phyloP scores from a whole-genome alignment of 768 basidiomycete species.

The Kwoniella botswanensis region DNA sequence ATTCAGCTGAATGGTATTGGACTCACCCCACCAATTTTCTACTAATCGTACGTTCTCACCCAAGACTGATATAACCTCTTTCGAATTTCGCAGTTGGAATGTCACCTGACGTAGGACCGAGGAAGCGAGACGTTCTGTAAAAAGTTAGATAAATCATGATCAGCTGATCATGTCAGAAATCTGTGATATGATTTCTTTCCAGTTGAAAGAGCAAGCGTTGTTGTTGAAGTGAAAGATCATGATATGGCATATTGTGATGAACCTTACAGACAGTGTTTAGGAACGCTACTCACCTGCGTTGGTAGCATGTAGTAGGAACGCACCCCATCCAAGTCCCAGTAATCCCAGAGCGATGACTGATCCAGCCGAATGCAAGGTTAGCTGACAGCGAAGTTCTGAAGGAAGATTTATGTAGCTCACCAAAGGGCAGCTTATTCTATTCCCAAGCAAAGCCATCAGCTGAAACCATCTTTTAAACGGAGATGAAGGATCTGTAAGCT shows the following conservation, averaged over 20 bases:
- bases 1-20: neutral
- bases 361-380: neutral
- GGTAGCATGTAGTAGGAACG: constrained; percentile 46
- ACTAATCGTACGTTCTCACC: constrained; percentile 48
- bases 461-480: neutral
- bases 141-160: neutral
- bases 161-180: neutral
- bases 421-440: constrained; percentile 38
- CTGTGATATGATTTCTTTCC: too few relatives aligned
- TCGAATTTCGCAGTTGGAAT: constrained; percentile 53
- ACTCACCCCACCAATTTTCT: constrained; percentile 55
- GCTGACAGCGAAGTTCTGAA: constrained; percentile 3
- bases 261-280: too few relatives aligned
- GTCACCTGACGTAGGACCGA: constrained; percentile 53
- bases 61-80: constrained; percentile 41
- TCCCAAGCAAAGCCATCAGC: neutral
- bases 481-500: neutral
- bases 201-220: too few relatives aligned
- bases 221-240: too few relatives aligned
- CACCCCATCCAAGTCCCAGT: constrained; percentile 43
- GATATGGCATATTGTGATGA: too few relatives aligned
- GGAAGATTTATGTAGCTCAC: constrained; percentile 7
- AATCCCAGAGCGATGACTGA: constrained; percentile 36
- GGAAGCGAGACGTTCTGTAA: constrained; percentile 53
- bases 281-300: constrained; percentile 32